These are phyloP conservation scores for Leccinum uliginosum DNA, from an alignment of 768 basidiomycete genomes.

Conservation along the genomic window DNA sequence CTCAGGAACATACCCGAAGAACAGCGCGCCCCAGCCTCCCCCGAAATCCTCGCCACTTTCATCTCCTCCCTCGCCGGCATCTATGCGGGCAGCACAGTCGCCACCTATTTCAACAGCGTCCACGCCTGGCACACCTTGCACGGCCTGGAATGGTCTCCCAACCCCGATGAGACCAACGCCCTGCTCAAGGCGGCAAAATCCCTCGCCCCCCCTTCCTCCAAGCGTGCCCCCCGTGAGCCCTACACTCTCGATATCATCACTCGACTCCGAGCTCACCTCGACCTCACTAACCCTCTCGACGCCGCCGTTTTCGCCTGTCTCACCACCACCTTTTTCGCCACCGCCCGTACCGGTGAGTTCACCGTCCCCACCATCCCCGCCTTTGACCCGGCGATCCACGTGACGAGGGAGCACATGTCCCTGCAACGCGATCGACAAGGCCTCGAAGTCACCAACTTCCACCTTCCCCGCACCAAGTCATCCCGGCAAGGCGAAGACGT, in stretches of 20 bases:
- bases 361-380: background rate
- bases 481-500: background rate
- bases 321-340: background rate
- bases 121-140: background rate
- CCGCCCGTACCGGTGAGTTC: background rate
- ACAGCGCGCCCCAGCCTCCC: too few relatives aligned
- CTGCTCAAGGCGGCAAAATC: background rate
- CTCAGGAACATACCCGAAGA: background rate
- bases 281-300: background rate
- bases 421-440: background rate
- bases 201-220: background rate
- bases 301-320: background rate
- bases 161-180: background rate
- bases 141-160: background rate
- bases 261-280: background rate
- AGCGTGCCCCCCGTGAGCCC: background rate
- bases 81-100: too few relatives aligned
- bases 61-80: too few relatives aligned
- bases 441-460: background rate
- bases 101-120: too few relatives aligned
- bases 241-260: background rate
- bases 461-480: background rate
- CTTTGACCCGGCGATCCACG: too few relatives aligned
- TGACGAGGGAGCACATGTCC: too few relatives aligned
- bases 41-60: too few relatives aligned